Conservation (phyloP, 495 filamentous ascomycete species). For the Diplogelasinospora grovesii region DNA sequence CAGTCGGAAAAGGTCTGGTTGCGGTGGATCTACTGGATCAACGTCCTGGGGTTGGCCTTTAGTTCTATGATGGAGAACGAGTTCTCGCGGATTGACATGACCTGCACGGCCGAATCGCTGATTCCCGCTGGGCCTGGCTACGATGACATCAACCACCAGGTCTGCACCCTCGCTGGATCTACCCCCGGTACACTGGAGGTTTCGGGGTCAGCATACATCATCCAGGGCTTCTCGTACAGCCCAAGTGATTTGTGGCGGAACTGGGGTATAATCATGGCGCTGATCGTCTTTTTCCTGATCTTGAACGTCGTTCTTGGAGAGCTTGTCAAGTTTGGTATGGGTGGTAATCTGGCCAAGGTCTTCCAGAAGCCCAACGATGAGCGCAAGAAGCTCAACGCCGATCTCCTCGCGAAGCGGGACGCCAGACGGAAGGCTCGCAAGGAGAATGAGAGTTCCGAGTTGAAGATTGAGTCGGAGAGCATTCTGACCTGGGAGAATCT, state of each 20-base stretch:
- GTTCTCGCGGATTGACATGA: constrained; percentile 57
- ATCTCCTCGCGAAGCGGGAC: constrained; percentile 51
- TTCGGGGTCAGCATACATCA: constrained; percentile 56
- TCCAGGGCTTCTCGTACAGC: constrained; percentile 55
- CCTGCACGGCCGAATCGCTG: constrained; percentile 56
- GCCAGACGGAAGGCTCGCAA: constrained; percentile 44
- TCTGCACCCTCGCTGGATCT: constrained; percentile 66
- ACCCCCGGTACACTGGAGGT: constrained; percentile 53
- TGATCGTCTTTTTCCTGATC: constrained; percentile 61
- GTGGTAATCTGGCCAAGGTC: constrained; percentile 69
- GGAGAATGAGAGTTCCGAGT: constrained; percentile 42
- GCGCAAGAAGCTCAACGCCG: constrained; percentile 60
- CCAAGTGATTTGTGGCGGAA: constrained; percentile 63
- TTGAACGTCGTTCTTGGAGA: constrained; percentile 70
- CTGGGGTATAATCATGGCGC: constrained; percentile 63
- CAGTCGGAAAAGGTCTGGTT: constrained; percentile 64
- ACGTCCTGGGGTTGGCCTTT: constrained; percentile 69
- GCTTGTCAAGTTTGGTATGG: constrained; percentile 66
- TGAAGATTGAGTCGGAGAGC: constrained; percentile 61
- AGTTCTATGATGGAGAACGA: constrained; percentile 77
- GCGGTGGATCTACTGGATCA: constrained; percentile 77
- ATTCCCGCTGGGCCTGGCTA: constrained; percentile 61
- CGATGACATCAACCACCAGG: constrained; percentile 59
- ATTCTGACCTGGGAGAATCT: constrained; percentile 77
- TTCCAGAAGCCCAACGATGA: constrained; percentile 68